A percentile compares a stretch with the other conserved stretches of the same genome.
These are phyloP conservation scores for Sclerotinia minor DNA, from an alignment of 2,329 filamentous ascomycete genomes.

Conservation along the genomic window DNA sequence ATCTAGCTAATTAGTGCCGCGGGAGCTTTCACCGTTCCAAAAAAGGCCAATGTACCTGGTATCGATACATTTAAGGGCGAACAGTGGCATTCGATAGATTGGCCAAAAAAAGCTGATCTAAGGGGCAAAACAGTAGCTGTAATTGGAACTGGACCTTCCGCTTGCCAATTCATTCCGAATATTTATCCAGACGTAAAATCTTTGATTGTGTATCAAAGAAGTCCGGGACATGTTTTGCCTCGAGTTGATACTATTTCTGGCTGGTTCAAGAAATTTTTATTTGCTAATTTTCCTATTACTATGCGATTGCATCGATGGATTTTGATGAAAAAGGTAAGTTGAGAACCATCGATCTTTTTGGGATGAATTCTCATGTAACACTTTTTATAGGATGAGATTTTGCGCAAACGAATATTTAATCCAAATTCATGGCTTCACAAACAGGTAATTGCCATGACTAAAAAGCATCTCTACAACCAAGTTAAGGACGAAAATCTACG, in stretches of 20 bases:
- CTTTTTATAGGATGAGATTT: neutral
- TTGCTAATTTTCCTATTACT: neutral
- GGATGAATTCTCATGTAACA: neutral
- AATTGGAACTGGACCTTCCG: constrained; percentile 10
- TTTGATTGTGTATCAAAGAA: constrained; percentile 13
- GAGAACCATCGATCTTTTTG: neutral
- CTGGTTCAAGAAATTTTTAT: neutral
- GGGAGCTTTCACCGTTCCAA: constrained; percentile 15
- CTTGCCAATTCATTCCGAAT: constrained; percentile 9
- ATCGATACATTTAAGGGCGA: neutral
- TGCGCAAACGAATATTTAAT: neutral
- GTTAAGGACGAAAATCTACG: constrained; percentile 5
- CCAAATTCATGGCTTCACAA: neutral
- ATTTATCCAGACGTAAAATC: neutral
- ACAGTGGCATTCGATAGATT: constrained; percentile 8
- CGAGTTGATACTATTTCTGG: neutral
- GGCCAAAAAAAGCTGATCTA: constrained; percentile 6
- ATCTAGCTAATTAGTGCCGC: constrained; percentile 1
- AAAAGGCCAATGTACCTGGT: constrained; percentile 1
- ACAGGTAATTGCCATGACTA: neutral
- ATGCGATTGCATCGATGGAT: constrained; percentile 1
- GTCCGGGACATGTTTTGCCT: constrained; percentile 9
- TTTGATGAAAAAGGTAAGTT: neutral
- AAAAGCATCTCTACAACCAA: neutral
- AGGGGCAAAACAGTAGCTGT: constrained; percentile 1